Base-by-base conservation (phyloP, 2,329 filamentous ascomycete genomes). In the Xylariaceae sp. region DNA sequence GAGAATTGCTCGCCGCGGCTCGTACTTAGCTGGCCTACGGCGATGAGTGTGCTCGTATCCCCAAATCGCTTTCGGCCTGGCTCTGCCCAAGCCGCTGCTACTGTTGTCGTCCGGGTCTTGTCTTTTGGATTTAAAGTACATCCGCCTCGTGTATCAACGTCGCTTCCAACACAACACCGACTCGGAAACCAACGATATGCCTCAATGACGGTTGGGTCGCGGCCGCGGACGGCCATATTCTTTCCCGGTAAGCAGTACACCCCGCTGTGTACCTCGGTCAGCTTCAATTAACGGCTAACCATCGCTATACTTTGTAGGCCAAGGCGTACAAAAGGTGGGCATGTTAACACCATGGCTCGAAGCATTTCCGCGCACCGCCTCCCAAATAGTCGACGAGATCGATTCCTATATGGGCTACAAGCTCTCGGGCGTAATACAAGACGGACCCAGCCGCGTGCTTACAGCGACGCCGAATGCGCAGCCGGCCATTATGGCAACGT, bases 401-500 rank as follows among this genome's bases (percentile, higher is more conserved):
- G 91, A 97, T 75, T 77, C 85, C 35, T 83, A 84, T 21, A 81
- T 96, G 65, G 83, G 87, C 63, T 85, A 87, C 66, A 86, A 86
- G 58, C 81, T 97, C 52, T 92, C 90, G 32, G 78, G 81, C 21
- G 81, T 93, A 54, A 96, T 97, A 63, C 85, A 87, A 55, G 78
- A 89, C 23, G 92, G 93, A 0, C 89, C 93, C 1, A 90, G 89
- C 63, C 85, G 84, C 50, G 75, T 80, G 45, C 83, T 97, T 50
- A 95, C 90, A 33, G 82, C 84, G 52, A 97, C 93, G 4, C 84
- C 89, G 60, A 92, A 96, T 69, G 89, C 93, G 3, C 93, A 97
- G 72, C 93, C 93, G 1, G 92, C 93, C 64, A 96, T 97, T 72
- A 96, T 97, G 91, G 91, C 92, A 11, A 94, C 91, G 3, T 95